Percentiles rank a stretch among this genome's conserved stretches.
Conservation (phyloP, 345 rosid genomes). For the Leavenworthia alabamica region DNA sequence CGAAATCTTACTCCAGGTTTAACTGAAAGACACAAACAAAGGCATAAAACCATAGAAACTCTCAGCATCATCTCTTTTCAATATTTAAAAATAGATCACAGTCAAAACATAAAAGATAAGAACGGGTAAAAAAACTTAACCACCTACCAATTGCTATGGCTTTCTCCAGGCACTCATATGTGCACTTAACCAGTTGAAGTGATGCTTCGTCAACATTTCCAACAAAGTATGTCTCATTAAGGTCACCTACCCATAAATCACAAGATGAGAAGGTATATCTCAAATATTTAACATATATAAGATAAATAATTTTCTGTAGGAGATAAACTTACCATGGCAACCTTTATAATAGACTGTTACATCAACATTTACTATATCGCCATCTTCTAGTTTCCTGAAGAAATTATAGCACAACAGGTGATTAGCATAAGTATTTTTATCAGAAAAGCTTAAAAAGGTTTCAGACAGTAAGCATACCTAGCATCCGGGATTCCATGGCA, state of each 20-base stretch:
- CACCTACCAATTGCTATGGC: constrained; percentile 76
- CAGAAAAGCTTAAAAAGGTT: background rate
- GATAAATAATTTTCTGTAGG: background rate
- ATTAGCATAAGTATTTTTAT: background rate
- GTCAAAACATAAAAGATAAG: background rate
- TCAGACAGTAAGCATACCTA: constrained; percentile 41
- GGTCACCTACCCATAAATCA: constrained; percentile 56
- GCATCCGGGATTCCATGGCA: constrained; percentile 99
- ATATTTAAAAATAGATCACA: background rate
- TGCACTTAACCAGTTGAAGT: constrained; percentile 67
- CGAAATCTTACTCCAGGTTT: constrained; percentile 95
- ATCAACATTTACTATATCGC: constrained; percentile 89
- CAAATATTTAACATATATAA: background rate
- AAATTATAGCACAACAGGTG: constrained; percentile 14
- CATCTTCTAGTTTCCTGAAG: constrained; percentile 82
- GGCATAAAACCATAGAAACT: background rate
- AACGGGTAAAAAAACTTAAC: no score
- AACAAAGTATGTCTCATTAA: constrained; percentile 92
- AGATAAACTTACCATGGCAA: constrained; percentile 65
- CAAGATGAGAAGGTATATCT: constrained; percentile 3
- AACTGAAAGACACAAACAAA: constrained; percentile 38
- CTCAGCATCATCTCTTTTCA: background rate
- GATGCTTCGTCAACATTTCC: constrained; percentile 94
- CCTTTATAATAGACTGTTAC: constrained; percentile 86
- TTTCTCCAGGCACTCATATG: constrained; percentile 89